Base-by-base conservation (phyloP, 2,329 filamentous ascomycete species). In the Beauveria pseudobassiana region DNA sequence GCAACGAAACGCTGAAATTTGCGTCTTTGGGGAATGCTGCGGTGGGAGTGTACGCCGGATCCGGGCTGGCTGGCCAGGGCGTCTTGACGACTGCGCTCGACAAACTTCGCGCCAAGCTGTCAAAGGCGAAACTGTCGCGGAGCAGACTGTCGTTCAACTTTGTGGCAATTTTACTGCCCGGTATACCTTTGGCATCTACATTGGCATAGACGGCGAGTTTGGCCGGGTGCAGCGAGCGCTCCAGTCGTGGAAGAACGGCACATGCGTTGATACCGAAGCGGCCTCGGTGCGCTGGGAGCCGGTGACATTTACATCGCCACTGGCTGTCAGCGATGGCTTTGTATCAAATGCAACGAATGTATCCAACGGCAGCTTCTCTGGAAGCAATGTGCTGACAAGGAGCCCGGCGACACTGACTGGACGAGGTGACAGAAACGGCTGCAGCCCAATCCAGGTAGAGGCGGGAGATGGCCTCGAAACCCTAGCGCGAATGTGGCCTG, bases 401-500 rank as follows among this genome's bases (percentile, higher is more conserved):
- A 20, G 6, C n/a, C 62, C 57, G 3, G 20, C 51, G 26, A 56
- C 26, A n/a, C 49, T 52, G 28, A 24, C n/a, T 14, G 28, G 49
- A 28, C 28, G 49, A 34, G 28, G 49, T 22, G 40, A 40, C 46
- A 20, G 49, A 52, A 24, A 40, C 46, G 30, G 43, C 34, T 72
- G 70, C 63, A 60, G 58, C 5, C 65, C 63, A 24, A 65, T 71
- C 18, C 64, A 71, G 46, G 71, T 74, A 14, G 65, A 64, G 1
- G 62, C 64, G 0, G 72, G 71, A 0, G 74, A 78, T 50, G 61
- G 64, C 26, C 78, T 76, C 63, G 66, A 49, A 2, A 59, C 67
- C 0, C 67, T 80, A 1, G 75, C 73, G 61, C 5, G 66, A 67
- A 24, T 79, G 76, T 54, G 70, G 72, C 9, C 76, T 79, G 22